Conservation (phyloP, 2,329 filamentous ascomycete genomes). For the Immersiporthe knoxdaviesiana region DNA sequence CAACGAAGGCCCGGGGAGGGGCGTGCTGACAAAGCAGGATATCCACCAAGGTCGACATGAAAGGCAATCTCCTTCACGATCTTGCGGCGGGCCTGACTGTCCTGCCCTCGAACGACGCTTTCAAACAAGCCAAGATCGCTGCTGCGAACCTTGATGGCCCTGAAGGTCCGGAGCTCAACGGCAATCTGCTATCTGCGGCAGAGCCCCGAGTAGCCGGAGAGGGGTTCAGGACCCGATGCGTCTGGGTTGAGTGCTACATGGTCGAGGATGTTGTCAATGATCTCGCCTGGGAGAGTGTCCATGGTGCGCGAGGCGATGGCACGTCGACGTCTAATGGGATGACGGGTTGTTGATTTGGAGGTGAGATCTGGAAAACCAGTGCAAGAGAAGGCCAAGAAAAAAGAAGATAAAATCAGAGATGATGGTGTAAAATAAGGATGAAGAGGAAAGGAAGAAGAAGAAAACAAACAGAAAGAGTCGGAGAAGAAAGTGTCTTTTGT, state of each 20-base stretch:
- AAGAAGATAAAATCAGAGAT: no score
- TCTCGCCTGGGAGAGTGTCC: background rate
- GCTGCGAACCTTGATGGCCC: background rate
- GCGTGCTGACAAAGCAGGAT: background rate
- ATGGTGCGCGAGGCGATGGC: background rate
- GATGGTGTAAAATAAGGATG: background rate
- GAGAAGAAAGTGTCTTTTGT: background rate
- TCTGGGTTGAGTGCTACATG: background rate
- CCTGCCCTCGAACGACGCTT: background rate
- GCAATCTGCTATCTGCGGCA: constrained; percentile 2
- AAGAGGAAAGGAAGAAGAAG: background rate
- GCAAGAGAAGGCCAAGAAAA: background rate
- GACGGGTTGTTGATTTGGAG: background rate
- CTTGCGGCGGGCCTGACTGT: background rate
- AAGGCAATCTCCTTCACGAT: background rate
- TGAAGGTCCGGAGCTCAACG: constrained; percentile 1
- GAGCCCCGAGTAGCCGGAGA: background rate
- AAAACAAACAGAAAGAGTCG: background rate
- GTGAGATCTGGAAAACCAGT: background rate
- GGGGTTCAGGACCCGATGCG: background rate
- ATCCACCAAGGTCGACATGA: background rate
- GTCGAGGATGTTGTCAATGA: background rate
- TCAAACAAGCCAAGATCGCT: background rate
- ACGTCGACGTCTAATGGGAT: background rate
- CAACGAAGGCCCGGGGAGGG: background rate